Base-by-base conservation (phyloP, 2,329 filamentous ascomycete species). In the Alternaria dauci region DNA sequence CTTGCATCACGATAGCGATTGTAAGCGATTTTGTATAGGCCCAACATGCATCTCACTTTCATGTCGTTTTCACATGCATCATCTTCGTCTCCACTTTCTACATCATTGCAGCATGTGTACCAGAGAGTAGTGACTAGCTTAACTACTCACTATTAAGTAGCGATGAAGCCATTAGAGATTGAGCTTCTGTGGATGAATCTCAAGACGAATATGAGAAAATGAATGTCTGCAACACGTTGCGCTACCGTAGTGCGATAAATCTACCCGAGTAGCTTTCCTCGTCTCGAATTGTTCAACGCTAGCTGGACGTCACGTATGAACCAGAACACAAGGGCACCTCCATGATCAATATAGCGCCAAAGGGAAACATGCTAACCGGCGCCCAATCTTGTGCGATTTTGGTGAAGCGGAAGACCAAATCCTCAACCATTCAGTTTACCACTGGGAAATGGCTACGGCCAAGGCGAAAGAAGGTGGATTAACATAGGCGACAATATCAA, bases 1-100 rank as follows among this genome's bases (percentile, higher is more conserved):
- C 23, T 48, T 55, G 41, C n/a, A 39, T 55, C 12, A 55, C 30
- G 52, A 48, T 48, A 55, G 42, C 52, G 42, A 47, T 48, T 48
- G 14, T 8, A 38, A 50, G 46, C 32, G 14, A 38, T 50, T 50
- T 20, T 50, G 23, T 36, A 9, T 25, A 50, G 18, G 25, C 16
- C 23, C 20, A 50, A 23, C 32, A 38, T 50, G 16, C 16, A 26
- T 38, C 26, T 1, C 36, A 8, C 20, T 36, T 50, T 26, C 32
- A 25, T 36, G 16, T 34, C 46, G 23, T 50, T 50, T 4, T 50
- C 46, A 36, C 18, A 32, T n/a, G 18, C 18, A 48, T 48, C 5
- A 7, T 23, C 18, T 12, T 41, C 23, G 39, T 41, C 9, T 41
- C 18, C 28, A n/a, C 1, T 36, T 23, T 16, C 2, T 48, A 23